Evolutionary conservation across 768 basidiomycete species (phyloP).

Genomic region (Sistotremastrum niveocremeum): DNA sequence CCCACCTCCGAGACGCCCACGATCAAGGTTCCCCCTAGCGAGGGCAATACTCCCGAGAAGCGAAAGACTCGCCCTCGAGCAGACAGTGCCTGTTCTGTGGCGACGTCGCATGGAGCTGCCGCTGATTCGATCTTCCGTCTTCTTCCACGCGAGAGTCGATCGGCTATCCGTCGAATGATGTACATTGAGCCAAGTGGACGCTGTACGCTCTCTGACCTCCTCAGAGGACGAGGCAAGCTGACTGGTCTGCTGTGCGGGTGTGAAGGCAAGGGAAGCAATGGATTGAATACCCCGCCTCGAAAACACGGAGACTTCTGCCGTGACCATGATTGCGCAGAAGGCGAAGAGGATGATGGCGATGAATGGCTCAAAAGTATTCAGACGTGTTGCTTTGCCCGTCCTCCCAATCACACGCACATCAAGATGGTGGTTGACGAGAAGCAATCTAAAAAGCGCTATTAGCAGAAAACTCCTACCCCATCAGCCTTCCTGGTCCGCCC

Average conservation of each 20-base stretch:
- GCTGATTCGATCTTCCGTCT: conserved; percentile 95
- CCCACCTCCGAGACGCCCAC: conserved; percentile 3
- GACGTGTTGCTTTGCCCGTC: conserved; percentile 37
- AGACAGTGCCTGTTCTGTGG: conserved; percentile 25
- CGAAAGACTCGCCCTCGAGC: conserved; percentile 27
- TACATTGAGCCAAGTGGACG: conserved; percentile 78
- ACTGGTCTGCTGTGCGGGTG: conserved; percentile 75
- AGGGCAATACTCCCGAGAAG: conserved; percentile 20
- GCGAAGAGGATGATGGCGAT: conserved; percentile 72
- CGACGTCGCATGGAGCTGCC: conserved; percentile 52
- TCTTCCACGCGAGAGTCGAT: conserved; percentile 83
- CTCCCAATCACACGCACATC: conserved; percentile 53
- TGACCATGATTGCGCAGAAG: conserved; percentile 52
- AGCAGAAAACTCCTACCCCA: conserved; percentile 5
- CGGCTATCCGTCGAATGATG: conserved; percentile 87
- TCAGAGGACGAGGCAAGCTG: conserved; percentile 68
- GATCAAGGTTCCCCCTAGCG: conserved; percentile 26
- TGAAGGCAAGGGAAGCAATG: conserved; percentile 27
- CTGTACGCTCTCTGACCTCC: conserved; percentile 84
- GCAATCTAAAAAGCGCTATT: conserved; percentile 59
- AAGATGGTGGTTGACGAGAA: conserved; percentile 67
- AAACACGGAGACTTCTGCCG: conserved; percentile 32
- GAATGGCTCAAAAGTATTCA: conserved; percentile 72
- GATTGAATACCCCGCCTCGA: conserved; percentile 23
- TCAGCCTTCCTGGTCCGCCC: too few species aligned